Evolutionary conservation across 1,284 basidiomycete species (phyloP).

Genomic region (Naganishia liquefaciens): DNA sequence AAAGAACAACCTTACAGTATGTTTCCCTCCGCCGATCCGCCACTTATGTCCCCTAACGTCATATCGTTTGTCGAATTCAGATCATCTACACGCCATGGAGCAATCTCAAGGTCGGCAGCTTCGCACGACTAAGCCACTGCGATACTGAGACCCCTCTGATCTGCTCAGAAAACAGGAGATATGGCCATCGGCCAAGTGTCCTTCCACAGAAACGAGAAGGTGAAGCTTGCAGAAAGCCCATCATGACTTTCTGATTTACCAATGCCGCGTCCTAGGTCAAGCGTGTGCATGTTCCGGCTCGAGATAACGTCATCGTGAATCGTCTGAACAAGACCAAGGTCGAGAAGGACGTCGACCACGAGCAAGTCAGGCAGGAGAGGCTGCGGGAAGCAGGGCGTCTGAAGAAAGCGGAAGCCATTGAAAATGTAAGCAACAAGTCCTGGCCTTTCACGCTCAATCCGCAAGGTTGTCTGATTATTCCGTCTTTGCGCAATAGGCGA

Average conservation of each 20-base stretch:
- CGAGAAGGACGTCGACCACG: slow-evolving; percentile 83
- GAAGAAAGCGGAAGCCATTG: slow-evolving; percentile 65
- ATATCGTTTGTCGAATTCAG: slow-evolving; percentile 18
- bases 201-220: slow-evolving; percentile 85
- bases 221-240: slow-evolving; percentile 46
- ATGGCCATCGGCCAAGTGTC: slow-evolving; percentile 95
- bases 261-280: slow-evolving; percentile 62
- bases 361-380: slow-evolving; percentile 81
- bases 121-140: not conserved
- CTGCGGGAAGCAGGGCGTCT: slow-evolving; percentile 70
- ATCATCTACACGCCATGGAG: slow-evolving; percentile 91
- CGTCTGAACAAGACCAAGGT: slow-evolving; percentile 92
- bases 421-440: slow-evolving; percentile 48
- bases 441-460: too few relatives aligned
- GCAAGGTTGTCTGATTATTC: not conserved
- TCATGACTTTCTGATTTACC: too few relatives aligned
- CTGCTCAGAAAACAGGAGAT: slow-evolving; percentile 81
- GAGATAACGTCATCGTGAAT: slow-evolving; percentile 89
- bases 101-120: slow-evolving; percentile 72
- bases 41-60: not conserved
- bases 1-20: slow-evolving; percentile 78
- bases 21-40: not conserved
- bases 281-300: slow-evolving; percentile 73
- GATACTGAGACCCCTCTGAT: slow-evolving; percentile 1
- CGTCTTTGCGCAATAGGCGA: slow-evolving; percentile 34